Base-by-base conservation (phyloP, 2,329 filamentous ascomycete genomes). In the Nothophaeocryptopus gaeumannii region DNA sequence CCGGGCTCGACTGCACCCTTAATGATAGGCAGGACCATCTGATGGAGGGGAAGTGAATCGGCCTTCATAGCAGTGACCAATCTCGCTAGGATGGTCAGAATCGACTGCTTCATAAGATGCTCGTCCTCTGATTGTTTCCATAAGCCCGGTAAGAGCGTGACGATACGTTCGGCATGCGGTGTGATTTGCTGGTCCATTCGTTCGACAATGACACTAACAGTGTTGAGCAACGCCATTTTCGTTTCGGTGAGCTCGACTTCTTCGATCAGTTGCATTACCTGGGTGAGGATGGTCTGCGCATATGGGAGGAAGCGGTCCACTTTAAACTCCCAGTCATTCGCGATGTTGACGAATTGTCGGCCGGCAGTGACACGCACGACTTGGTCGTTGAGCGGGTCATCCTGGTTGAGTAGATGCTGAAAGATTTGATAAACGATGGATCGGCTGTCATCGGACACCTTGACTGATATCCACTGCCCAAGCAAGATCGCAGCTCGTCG, bases 321-420 rank as follows among this genome's bases (percentile, higher is more conserved):
- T 9, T 80, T 79, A 66, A 96, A 97, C 45, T 86, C 86, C 67
- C 91, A 89, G 37, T 95, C 89, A 60, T 96, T 86, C 0, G 89
- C 83, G 37, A 96, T 81, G 58, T 81, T 80, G 60, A 86, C 85
- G 43, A 99, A 80, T 61, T 95, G 89, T 47, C 91, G 81, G 5
- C 89, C 93, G 2, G 93, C 89, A 2, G 92, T 96, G 46, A 97
- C 85, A 11, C 89, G 84, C 30, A 99, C 93, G 0, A 97, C 91
- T 45, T 90, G 79, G 63, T 99, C 93, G 63, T 99, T 99, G 51
- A 83, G 76, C 7, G 82, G 76, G 61, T 96, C 90, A 13, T 81
- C 78, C 7, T 83, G 81, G 61, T 90, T 85, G 14, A 99, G 78
- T 11, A 99, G 78, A 67, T 96, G 88, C 51, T 88, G 83, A 67